Percentiles rank a stretch among this genome's conserved stretches.
Evolutionary conservation across 805 yeast species (phyloP).

Genomic region (Barnettozyma sucrosica): DNA sequence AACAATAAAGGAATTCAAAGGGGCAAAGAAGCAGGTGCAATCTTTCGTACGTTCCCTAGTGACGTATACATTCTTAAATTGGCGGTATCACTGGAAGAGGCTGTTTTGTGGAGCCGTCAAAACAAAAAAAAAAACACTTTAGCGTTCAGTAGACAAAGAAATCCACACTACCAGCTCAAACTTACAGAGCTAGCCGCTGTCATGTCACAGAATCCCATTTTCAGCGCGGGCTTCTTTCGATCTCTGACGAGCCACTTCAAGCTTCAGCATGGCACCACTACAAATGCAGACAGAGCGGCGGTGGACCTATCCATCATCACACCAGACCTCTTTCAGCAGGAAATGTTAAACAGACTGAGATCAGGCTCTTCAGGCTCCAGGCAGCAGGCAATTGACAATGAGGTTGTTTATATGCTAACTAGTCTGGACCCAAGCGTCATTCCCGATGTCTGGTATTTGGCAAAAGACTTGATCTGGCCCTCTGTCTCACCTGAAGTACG

Average conservation of each 20-base stretch:
- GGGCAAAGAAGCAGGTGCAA: too few species aligned
- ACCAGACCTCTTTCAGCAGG: slow-evolving; percentile 36
- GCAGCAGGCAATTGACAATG: slow-evolving; percentile 43
- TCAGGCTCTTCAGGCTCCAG: slow-evolving; percentile 34
- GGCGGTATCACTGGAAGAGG: neutral
- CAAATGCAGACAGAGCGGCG: slow-evolving; percentile 19
- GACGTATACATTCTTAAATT: too few species aligned
- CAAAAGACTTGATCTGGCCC: slow-evolving; percentile 44
- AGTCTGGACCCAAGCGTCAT: slow-evolving; percentile 51
- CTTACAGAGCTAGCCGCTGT: slow-evolving; percentile 4
- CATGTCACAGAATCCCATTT: slow-evolving; percentile 4
- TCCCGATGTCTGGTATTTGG: slow-evolving; percentile 73
- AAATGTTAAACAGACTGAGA: slow-evolving; percentile 34
- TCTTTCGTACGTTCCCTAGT: too few species aligned
- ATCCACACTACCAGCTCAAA: neutral
- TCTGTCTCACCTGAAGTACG: slow-evolving; percentile 29
- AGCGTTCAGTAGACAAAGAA: neutral
- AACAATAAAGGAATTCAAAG: too few species aligned
- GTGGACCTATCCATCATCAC: slow-evolving; percentile 41
- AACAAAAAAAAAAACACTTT: neutral
- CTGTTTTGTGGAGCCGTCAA: neutral
- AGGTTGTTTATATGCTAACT: slow-evolving; percentile 43
- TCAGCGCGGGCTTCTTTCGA: slow-evolving; percentile 21
- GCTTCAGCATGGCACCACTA: slow-evolving; percentile 15
- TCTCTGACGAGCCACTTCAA: slow-evolving; percentile 24